Evolutionary conservation across 805 yeast species (phyloP).

Genomic region (Tetrapisispora namnaoensis): DNA sequence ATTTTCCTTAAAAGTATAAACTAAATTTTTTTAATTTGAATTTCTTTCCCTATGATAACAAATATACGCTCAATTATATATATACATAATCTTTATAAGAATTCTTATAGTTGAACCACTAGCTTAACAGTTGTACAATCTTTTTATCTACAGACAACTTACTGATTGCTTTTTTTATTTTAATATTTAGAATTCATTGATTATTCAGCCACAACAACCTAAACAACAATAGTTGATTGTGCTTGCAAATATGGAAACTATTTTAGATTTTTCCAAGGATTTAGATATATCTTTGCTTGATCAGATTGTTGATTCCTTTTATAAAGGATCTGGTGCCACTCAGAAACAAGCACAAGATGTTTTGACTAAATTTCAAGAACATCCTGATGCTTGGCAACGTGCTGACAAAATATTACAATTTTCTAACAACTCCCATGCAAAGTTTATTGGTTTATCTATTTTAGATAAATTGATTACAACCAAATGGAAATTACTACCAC

Average conservation of each 20-base stretch:
- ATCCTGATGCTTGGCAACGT: constrained; percentile 91
- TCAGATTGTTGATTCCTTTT: constrained; percentile 75
- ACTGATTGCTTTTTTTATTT: too few relatives aligned
- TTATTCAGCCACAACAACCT: too few relatives aligned
- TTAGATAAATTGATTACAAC: constrained; percentile 83
- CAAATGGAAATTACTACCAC: constrained; percentile 88
- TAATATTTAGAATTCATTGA: too few relatives aligned
- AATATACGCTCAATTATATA: too few relatives aligned
- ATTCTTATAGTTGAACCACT: too few relatives aligned
- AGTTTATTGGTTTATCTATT: constrained; percentile 84
- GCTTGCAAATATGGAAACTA: constrained; percentile 54
- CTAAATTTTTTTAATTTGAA: too few relatives aligned
- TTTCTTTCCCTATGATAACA: background rate
- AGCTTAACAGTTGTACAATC: too few relatives aligned
- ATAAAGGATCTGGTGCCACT: constrained; percentile 58
- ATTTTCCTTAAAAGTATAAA: background rate
- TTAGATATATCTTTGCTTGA: constrained; percentile 74
- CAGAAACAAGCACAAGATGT: constrained; percentile 64
- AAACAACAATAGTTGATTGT: background rate
- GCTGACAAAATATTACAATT: constrained; percentile 81
- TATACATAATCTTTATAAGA: too few relatives aligned
- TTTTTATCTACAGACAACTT: too few relatives aligned
- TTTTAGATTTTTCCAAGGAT: constrained; percentile 79
- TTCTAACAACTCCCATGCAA: constrained; percentile 74
- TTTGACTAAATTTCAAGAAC: constrained; percentile 77